Evolutionary conservation across 1,139 yeast species (phyloP).

Genomic region (Yamadazyma atmosphaerica): DNA sequence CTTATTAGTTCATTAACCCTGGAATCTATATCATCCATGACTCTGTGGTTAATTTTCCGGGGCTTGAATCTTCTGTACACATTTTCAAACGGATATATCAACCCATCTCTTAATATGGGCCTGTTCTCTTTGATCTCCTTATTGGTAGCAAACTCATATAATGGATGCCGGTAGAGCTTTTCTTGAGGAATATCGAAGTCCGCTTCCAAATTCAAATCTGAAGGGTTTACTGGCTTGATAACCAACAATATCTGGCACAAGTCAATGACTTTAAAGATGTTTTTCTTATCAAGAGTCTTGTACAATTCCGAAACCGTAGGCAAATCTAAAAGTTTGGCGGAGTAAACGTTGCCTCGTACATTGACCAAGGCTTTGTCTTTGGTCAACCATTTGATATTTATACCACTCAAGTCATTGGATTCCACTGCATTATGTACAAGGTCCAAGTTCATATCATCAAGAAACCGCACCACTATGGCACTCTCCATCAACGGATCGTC

Average conservation of each 20-base stretch:
- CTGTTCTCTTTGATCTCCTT: slow-evolving; percentile 41
- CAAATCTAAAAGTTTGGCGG: slow-evolving; percentile 83
- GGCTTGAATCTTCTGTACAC: slow-evolving; percentile 51
- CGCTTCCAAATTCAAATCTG: slow-evolving; percentile 35
- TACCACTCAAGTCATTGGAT: slow-evolving; percentile 72
- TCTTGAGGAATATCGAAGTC: slow-evolving; percentile 45
- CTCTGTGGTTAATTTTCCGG: slow-evolving; percentile 49
- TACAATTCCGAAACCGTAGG: slow-evolving; percentile 89
- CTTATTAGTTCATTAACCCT: slow-evolving; percentile 75
- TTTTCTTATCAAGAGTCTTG: slow-evolving; percentile 88
- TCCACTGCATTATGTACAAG: slow-evolving; percentile 78
- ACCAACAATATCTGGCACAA: slow-evolving; percentile 84
- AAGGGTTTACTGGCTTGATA: slow-evolving; percentile 56
- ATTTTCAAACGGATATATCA: slow-evolving; percentile 69
- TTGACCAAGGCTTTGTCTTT: slow-evolving; percentile 70
- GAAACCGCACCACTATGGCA: slow-evolving; percentile 75
- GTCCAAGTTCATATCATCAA: slow-evolving; percentile 78
- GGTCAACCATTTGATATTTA: slow-evolving; percentile 80
- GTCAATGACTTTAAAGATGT: slow-evolving; percentile 83
- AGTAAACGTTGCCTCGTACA: slow-evolving; percentile 59
- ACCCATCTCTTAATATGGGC: slow-evolving; percentile 70
- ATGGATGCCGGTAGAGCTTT: slow-evolving; percentile 44
- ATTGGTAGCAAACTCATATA: slow-evolving; percentile 41
- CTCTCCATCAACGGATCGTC: slow-evolving; percentile 93
- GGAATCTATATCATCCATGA: slow-evolving; percentile 68